phyloP scores from a whole-genome alignment of 2,329 filamentous ascomycete species.

The Setomelanomma holmii region DNA sequence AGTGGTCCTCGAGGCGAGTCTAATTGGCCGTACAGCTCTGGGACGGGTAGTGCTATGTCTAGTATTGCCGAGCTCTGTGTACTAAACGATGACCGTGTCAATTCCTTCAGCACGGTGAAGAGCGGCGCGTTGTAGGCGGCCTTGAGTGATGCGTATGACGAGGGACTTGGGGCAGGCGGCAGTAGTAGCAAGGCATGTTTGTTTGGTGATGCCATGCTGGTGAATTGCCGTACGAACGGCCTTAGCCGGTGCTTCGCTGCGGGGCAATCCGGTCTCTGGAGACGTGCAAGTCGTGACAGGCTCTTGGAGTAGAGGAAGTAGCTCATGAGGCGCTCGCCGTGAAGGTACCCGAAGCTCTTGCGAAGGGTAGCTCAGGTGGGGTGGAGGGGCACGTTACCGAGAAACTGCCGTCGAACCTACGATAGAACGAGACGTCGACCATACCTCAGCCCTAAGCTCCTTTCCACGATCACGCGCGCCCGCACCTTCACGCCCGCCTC shows the following conservation, averaged over 20 bases:
- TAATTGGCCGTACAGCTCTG: constrained; percentile 65
- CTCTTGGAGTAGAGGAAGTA: neutral
- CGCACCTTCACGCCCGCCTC: constrained; percentile 10
- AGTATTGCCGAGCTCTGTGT: constrained; percentile 51
- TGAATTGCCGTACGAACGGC: constrained; percentile 21
- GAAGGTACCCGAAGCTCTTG: neutral
- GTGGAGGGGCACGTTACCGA: constrained; percentile 16
- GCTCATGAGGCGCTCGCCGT: neutral
- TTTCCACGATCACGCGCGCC: constrained; percentile 13
- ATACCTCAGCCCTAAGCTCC: constrained; percentile 1
- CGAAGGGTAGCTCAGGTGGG: constrained; percentile 9
- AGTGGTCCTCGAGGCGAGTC: constrained; percentile 61
- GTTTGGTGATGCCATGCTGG: constrained; percentile 37
- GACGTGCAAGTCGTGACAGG: constrained; percentile 3
- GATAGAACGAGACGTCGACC: neutral
- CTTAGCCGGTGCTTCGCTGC: neutral
- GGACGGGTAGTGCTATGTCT: constrained; percentile 67
- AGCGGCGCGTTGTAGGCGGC: constrained; percentile 53
- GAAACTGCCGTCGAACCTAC: constrained; percentile 8
- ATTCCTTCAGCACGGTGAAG: constrained; percentile 51
- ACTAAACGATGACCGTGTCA: constrained; percentile 41
- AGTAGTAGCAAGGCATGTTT: constrained; percentile 51
- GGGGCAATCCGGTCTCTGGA: neutral
- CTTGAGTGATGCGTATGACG: constrained; percentile 51
- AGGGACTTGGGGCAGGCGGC: constrained; percentile 52